Percentiles rank a stretch among this genome's conserved stretches.
Evolutionary conservation across 495 filamentous ascomycete genomes (phyloP).

Genomic region (Letharia columbiana): DNA sequence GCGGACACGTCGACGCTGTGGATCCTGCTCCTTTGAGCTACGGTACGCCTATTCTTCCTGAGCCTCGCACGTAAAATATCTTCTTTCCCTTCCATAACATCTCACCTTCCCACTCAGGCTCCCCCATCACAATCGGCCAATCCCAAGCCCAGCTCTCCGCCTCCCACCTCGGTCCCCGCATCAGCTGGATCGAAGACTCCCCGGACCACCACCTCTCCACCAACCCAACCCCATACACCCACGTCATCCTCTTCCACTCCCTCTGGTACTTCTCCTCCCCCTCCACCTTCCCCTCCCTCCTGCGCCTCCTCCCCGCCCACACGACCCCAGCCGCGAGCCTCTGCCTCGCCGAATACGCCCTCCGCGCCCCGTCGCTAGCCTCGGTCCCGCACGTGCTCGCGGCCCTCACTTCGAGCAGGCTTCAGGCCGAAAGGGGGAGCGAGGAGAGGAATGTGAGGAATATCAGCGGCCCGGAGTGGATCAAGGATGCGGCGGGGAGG

Average conservation of each 20-base stretch:
- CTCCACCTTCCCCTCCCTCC: not conserved
- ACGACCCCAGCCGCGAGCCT: not conserved
- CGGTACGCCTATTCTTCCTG: not conserved
- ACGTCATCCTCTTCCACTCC: constrained; percentile 6
- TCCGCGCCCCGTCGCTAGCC: constrained; percentile 1
- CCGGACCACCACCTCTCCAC: constrained; percentile 9
- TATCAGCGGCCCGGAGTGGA: not conserved
- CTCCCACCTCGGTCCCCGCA: constrained; percentile 3
- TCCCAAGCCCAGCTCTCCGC: constrained; percentile 7
- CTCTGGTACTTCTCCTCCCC: constrained; percentile 12
- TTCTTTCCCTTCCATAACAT: not conserved
- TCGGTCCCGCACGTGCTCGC: constrained; percentile 9
- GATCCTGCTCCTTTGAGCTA: constrained; percentile 7
- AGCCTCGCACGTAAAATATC: not conserved
- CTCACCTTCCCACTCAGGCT: constrained; percentile 1
- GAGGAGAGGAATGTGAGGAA: constrained; percentile 3
- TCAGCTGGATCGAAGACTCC: constrained; percentile 7
- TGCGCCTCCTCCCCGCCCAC: constrained; percentile 4
- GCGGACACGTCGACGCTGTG: constrained; percentile 8
- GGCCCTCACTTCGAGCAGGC: not conserved
- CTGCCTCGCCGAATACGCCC: constrained; percentile 10
- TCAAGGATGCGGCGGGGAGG: not conserved
- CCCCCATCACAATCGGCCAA: constrained; percentile 9
- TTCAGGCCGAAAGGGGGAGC: not conserved
- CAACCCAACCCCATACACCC: not conserved